Evolutionary conservation across 305 asterid genomes (phyloP).

Genomic region (Rubia peregrina): DNA sequence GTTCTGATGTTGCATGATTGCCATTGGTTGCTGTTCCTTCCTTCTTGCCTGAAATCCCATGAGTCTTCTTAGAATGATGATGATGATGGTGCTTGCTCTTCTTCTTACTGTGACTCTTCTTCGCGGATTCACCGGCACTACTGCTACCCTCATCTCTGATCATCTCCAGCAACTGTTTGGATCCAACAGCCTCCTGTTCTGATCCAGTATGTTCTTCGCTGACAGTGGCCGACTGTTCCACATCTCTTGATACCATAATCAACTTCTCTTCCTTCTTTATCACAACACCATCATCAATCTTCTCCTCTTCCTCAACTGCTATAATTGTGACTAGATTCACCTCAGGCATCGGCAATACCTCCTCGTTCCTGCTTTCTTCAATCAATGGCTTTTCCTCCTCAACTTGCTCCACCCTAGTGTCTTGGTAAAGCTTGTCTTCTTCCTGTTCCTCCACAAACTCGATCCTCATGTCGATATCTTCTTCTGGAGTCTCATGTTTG

Average conservation of each 20-base stretch:
- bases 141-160: conserved; percentile 13
- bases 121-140: conserved; percentile 7
- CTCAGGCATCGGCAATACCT: not conserved
- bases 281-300: not conserved
- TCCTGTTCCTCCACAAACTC: conserved; percentile 20
- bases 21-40: conserved; percentile 11
- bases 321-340: conserved; percentile 6
- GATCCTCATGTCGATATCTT: conserved; percentile 23
- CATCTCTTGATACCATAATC: not conserved
- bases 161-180: conserved; percentile 9
- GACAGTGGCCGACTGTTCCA: conserved; percentile 5
- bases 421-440: conserved; percentile 5
- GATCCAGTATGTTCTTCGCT: conserved; percentile 14
- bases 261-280: not conserved
- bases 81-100: conserved; percentile 6
- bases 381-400: not conserved
- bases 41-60: conserved; percentile 5
- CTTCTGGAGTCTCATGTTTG: conserved; percentile 11
- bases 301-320: not conserved
- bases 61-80: conserved; percentile 7
- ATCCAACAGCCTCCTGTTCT: not conserved
- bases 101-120: conserved; percentile 24
- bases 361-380: conserved; percentile 11
- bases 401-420: conserved; percentile 11
- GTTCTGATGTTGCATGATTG: not conserved